Evolutionary conservation across 2,329 filamentous ascomycete species (phyloP).

Genomic region (Neonectria magnoliae): DNA sequence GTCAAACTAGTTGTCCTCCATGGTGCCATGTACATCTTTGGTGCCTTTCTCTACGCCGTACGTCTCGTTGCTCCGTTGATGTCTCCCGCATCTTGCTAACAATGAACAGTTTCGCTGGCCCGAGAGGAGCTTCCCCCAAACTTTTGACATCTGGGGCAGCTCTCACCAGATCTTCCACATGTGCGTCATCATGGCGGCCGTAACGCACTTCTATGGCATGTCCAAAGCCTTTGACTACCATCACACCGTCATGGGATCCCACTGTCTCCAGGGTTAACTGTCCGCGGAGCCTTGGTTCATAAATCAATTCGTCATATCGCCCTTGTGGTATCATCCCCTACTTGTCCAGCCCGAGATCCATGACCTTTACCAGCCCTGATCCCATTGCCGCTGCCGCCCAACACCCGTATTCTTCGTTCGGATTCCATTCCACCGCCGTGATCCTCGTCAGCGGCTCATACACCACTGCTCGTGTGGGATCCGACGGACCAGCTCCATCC

Average conservation of each 20-base stretch:
- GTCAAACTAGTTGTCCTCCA: conserved; percentile 83
- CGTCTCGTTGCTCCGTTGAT: conserved; percentile 45
- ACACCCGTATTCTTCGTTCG: conserved; percentile 70
- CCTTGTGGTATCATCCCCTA: conserved; percentile 28
- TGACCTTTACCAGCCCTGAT: conserved; percentile 72
- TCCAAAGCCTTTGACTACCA: conserved; percentile 87
- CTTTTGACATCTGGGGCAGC: conserved; percentile 90
- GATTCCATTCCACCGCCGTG: conserved; percentile 73
- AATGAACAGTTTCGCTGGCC: conserved; percentile 76
- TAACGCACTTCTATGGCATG: conserved; percentile 83
- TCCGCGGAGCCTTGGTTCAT: background rate
- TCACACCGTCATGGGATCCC: conserved; percentile 68
- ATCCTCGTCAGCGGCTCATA: conserved; percentile 72
- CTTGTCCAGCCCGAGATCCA: conserved; percentile 69
- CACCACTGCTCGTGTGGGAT: conserved; percentile 58
- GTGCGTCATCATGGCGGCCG: conserved; percentile 84
- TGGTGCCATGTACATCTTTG: conserved; percentile 84
- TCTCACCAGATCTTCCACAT: conserved; percentile 98
- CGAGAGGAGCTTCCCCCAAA: conserved; percentile 79
- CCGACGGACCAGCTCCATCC: conserved; percentile 45
- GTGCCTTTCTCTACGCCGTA: conserved; percentile 87
- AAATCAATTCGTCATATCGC: conserved; percentile 1
- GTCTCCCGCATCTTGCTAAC: background rate
- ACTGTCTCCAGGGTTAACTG: conserved; percentile 52
- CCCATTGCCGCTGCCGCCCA: conserved; percentile 75